Percentiles rank a stretch among this genome's conserved stretches.
Conservation (phyloP, 805 yeast genomes). For the Saccharomyces jurei region DNA sequence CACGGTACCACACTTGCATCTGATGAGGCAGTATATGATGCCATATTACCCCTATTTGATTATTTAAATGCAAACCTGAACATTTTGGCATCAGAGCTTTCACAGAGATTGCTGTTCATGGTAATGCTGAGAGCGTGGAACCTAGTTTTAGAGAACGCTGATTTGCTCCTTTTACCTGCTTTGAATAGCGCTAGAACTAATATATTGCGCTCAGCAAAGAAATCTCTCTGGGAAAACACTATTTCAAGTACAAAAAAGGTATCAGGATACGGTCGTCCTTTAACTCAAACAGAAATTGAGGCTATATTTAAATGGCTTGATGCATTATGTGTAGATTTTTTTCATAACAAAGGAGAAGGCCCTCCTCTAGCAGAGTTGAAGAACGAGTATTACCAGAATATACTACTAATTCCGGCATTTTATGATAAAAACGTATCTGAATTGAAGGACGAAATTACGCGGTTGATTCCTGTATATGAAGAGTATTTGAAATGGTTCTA, state of each 20-base stretch:
- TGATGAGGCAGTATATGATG: constrained; percentile 46
- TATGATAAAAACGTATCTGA: constrained; percentile 45
- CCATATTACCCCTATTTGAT: constrained; percentile 66
- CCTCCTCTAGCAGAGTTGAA: constrained; percentile 60
- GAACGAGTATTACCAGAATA: constrained; percentile 53
- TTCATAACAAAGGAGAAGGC: constrained; percentile 75
- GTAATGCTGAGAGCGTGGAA: constrained; percentile 78
- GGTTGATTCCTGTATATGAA: constrained; percentile 47
- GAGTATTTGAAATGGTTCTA: constrained; percentile 33
- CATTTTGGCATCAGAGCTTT: constrained; percentile 52
- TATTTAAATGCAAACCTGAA: constrained; percentile 62
- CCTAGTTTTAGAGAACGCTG: constrained; percentile 61
- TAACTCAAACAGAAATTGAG: constrained; percentile 55
- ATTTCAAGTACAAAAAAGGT: constrained; percentile 13
- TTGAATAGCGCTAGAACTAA: constrained; percentile 30
- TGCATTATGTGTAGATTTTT: constrained; percentile 59
- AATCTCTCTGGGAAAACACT: constrained; percentile 29
- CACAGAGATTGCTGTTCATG: constrained; percentile 46
- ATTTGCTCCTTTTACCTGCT: constrained; percentile 65
- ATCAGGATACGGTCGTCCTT: constrained; percentile 45
- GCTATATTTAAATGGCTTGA: constrained; percentile 65
- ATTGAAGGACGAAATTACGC: constrained; percentile 51
- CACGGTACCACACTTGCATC: constrained; percentile 39
- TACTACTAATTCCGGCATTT: constrained; percentile 55
- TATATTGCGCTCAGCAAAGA: constrained; percentile 14